Evolutionary conservation across 2,329 filamentous ascomycete genomes (phyloP), one percentile per base, ranked within the genome.

Genomic region (Pseudogymnoascus pannorum): DNA sequence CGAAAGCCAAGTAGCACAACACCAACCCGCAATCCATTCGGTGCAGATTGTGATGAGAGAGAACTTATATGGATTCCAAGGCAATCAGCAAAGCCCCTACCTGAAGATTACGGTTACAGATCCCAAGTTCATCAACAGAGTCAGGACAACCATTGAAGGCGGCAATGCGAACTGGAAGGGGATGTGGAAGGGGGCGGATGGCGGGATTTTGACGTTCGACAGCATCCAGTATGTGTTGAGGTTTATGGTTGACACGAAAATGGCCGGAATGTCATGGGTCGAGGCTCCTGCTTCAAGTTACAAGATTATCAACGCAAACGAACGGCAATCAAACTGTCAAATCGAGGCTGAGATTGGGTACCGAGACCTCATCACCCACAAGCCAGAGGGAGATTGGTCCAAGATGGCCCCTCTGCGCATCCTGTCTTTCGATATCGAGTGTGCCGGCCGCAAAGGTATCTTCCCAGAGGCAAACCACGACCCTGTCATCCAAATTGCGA

Each of bases 341-440:
- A 96, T 99, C 66, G 94, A 99, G 76, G 94, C 93, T 11, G 82
- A 87, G 67, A 84, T 96, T 61, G 87, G 88, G 72, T 96, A 95
- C 70, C 78, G 80, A 62, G 87, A 97, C 69, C 78, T 99, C 7
- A 86, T 97, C 65, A 87, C 94, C 8, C 93, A 97, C 74, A 85
- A 89, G 57, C 86, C 92, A 2, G 88, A 94, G 66, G 93, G 92
- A 16, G 92, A 97, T 72, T 99, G 93, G 92, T 91, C 91, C 26
- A 99, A 97, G 76, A 97, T 97, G 87, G 94, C 95, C 0, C 94
- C 94, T 0, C 79, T 99, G 3, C 87, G 94, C 64, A 88, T 96
- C 54, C 76, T 99, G 51, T 97, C 94, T 4, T 97, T 99, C 71
- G 94, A 99, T 83, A 99, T 99, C 68, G 94, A 99, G 75, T 99